Conservation (phyloP, 2,329 filamentous ascomycete species). For the Pseudogymnoascus sp. region DNA sequence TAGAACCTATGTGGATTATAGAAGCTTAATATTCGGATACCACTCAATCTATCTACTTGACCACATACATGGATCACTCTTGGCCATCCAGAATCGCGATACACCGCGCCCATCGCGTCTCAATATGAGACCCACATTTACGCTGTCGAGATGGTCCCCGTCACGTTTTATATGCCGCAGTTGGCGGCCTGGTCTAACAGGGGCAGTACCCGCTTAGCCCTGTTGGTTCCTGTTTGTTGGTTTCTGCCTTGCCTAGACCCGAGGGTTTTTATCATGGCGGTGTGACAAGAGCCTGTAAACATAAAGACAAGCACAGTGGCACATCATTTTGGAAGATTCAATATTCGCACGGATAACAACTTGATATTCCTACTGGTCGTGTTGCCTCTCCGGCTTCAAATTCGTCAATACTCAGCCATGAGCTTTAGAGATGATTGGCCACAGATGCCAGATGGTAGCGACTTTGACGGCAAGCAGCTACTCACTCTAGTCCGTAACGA, state of each 20-base stretch:
- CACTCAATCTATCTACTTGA: neutral
- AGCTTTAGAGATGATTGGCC: neutral
- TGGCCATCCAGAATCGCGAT: neutral
- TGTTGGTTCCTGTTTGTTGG: neutral
- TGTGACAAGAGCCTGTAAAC: neutral
- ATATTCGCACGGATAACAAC: too few species aligned
- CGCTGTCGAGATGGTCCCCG: too few species aligned
- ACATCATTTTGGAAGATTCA: neutral
- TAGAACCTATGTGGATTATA: neutral
- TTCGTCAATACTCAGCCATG: neutral
- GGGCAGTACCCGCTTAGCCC: neutral
- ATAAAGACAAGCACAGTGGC: neutral
- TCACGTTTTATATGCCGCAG: neutral
- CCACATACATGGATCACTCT: neutral
- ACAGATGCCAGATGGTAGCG: neutral
- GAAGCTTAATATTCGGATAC: neutral
- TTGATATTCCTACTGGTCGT: neutral
- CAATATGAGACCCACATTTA: neutral
- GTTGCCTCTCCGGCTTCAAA: neutral
- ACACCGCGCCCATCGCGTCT: neutral
- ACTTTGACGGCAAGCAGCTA: conserved; percentile 14
- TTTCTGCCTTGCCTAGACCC: neutral
- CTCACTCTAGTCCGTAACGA: conserved; percentile 14
- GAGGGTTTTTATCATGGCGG: neutral
- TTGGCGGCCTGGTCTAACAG: neutral